Conservation (phyloP, 1,284 basidiomycete species). For the Fomitiporia mediterranea region DNA sequence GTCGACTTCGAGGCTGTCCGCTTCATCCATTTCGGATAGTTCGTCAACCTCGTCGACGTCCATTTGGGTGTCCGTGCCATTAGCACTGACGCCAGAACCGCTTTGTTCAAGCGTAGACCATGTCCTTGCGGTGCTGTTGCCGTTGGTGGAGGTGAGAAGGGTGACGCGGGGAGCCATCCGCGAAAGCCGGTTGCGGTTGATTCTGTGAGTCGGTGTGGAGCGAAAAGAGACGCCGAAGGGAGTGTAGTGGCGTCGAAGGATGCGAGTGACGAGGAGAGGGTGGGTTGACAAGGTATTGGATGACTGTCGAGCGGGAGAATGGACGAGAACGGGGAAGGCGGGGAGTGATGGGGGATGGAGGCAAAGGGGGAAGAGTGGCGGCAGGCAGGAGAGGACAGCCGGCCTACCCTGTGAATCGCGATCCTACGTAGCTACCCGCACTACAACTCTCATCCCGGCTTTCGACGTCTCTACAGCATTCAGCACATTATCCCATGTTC, state of each 20-base stretch:
- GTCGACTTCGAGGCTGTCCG: background rate
- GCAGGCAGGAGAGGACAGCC: slow-evolving; percentile 15
- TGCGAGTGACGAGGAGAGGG: slow-evolving; percentile 20
- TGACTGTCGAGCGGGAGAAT: slow-evolving; percentile 7
- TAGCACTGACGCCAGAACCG: background rate
- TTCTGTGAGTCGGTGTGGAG: background rate
- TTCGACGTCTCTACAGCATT: background rate
- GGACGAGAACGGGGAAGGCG: slow-evolving; percentile 13
- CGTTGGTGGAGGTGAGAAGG: slow-evolving; percentile 9
- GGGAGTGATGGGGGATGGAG: slow-evolving; percentile 13
- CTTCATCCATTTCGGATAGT: slow-evolving; percentile 14
- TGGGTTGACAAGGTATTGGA: slow-evolving; percentile 11
- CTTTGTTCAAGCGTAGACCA: background rate
- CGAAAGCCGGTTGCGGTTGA: background rate
- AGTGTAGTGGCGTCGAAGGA: background rate
- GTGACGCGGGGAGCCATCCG: slow-evolving; percentile 15
- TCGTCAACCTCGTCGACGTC: slow-evolving; percentile 17
- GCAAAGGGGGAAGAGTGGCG: slow-evolving; percentile 11
- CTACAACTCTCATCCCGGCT: background rate
- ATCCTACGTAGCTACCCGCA: background rate
- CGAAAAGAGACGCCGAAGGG: background rate
- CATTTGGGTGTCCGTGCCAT: background rate
- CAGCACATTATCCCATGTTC: background rate
- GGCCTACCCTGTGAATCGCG: slow-evolving; percentile 8
- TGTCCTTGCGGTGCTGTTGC: background rate